Conservation (phyloP, 2,329 filamentous ascomycete genomes). For the Calonectria naviculata region DNA sequence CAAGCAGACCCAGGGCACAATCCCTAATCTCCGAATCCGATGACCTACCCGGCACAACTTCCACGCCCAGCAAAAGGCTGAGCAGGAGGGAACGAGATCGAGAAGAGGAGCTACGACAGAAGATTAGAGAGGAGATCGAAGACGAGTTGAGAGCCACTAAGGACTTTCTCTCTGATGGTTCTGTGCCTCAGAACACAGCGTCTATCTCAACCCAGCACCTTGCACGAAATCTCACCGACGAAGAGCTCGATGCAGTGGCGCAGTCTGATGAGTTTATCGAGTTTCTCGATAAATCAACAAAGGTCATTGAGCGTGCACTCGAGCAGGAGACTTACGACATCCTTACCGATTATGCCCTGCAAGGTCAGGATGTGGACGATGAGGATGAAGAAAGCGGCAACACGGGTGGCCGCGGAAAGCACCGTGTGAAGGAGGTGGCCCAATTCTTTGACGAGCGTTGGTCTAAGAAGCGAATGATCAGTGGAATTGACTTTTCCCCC, state of each 20-base stretch:
- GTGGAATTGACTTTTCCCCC: conserved; percentile 92
- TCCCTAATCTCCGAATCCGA: conserved; percentile 69
- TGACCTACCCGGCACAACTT: conserved; percentile 63
- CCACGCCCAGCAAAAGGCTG: conserved; percentile 76
- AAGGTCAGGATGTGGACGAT: conserved; percentile 79
- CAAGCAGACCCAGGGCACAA: conserved; percentile 57
- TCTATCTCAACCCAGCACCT: conserved; percentile 71
- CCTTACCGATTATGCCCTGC: conserved; percentile 90
- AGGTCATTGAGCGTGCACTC: conserved; percentile 94
- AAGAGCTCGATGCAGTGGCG: conserved; percentile 91
- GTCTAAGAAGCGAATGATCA: conserved; percentile 98
- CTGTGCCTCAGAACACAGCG: conserved; percentile 33
- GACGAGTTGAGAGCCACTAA: conserved; percentile 85
- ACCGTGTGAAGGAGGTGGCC: conserved; percentile 85
- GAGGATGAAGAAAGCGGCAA: conserved; percentile 84
- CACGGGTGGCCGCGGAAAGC: conserved; percentile 75
- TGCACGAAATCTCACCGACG: conserved; percentile 80
- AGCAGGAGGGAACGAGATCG: conserved; percentile 84
- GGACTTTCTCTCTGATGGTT: conserved; percentile 64
- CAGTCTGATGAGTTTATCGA: conserved; percentile 94
- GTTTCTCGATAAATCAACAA: conserved; percentile 95
- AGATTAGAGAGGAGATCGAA: conserved; percentile 89
- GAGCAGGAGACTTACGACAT: conserved; percentile 95
- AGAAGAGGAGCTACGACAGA: conserved; percentile 89
- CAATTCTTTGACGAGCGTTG: conserved; percentile 96